Evolutionary conservation across 2,329 filamentous ascomycete species (phyloP), one percentile per base, ranked within the genome.

Genomic region (Chaetomiaceae sp.): DNA sequence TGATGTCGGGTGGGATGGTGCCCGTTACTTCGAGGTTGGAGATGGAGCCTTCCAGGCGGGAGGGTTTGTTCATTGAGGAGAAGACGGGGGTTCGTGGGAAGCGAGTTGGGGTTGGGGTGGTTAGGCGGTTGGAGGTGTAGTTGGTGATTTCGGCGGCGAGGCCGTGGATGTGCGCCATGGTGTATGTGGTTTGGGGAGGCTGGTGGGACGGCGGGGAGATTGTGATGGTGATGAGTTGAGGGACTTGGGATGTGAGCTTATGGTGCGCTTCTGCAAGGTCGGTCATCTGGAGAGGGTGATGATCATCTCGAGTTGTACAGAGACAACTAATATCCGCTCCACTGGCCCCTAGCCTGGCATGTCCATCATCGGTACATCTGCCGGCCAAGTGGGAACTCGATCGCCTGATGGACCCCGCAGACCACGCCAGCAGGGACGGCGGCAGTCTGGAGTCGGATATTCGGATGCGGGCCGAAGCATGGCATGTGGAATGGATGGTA

Each of bases 1-100:
- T 62, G 35, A 77, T 73, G 7, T 73, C 71, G 4, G 56, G 48
- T 0, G 74, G 73, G 27, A 76, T 69, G 4, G 63, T 61, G 5
- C 73, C 72, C 1, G 64, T 59, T 8, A 74, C 65, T 45, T 74
- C 70, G 2, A 75, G 58, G 44, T 73, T 62, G 30, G 64, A 62
- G 16, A 73, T 61, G 44, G 57, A 53, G 40, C 57, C 62, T 21
- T 70, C 68, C 38, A 70, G 66, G 7, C 68, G 63, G 14, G 66
- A 66, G 3, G 68, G 63, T 40, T 63, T 65, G 60, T 70, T 70
- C 61, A 71, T 67, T 7, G 64, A 65, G n/a, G 59, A 54, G 58
- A 70, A 70, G 27, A 59, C 63, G 0, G 53, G 51, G 0, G 66
- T 69, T 23, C 62, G 53, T 0, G 68, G 68, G 57, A 69, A 70